Evolutionary conservation across 1,139 yeast genomes (phyloP).

Genomic region (Hemisphaericaspora subhashii): DNA sequence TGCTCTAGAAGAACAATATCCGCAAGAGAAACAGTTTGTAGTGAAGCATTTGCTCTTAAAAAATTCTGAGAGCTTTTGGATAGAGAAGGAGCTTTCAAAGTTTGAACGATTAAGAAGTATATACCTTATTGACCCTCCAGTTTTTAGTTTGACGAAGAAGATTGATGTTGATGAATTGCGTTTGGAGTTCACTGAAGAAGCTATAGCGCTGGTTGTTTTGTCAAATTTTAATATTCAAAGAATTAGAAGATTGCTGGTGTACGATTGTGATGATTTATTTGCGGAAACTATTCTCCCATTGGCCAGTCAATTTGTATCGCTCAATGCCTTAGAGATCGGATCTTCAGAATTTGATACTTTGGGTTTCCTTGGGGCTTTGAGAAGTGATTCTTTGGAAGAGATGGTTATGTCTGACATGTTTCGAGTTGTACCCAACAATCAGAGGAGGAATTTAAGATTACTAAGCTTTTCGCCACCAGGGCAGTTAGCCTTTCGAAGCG

Average conservation of each 20-base stretch:
- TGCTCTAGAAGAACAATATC: not conserved
- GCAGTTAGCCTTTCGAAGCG: not conserved
- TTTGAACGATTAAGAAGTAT: not conserved
- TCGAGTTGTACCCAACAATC: not conserved
- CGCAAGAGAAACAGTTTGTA: not conserved
- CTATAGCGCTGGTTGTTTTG: not conserved
- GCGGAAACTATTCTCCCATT: not conserved
- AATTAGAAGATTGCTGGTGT: no score
- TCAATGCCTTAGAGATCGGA: not conserved
- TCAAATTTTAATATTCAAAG: not conserved
- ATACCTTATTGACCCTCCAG: not conserved
- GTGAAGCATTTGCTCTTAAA: not conserved
- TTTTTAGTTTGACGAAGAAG: not conserved
- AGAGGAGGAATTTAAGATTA: not conserved
- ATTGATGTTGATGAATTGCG: not conserved
- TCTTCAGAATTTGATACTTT: not conserved
- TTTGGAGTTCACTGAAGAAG: not conserved
- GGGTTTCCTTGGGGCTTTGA: not conserved
- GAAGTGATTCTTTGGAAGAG: not conserved
- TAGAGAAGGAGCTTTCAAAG: not conserved
- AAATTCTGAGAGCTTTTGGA: not conserved
- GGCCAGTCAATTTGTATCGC: not conserved
- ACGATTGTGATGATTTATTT: not conserved
- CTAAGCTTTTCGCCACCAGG: not conserved
- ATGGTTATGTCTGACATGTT: not conserved